Base-by-base conservation (phyloP, 306 rosid genomes). In the Citrullus amarus region DNA sequence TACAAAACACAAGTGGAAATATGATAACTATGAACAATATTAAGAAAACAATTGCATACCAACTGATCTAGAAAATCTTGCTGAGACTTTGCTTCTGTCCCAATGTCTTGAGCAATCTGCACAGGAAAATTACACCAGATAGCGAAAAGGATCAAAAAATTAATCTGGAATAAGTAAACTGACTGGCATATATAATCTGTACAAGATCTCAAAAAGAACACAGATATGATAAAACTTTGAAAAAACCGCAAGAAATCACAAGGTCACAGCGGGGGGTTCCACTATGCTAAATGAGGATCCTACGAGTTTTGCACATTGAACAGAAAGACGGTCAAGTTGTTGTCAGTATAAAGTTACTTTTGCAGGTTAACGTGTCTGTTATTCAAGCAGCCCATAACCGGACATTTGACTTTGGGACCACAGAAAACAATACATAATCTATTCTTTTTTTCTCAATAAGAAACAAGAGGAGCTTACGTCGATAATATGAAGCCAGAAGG, bases 81-180 rank as follows among this genome's bases (percentile, higher is more conserved):
- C 67, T 95, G 92, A 67, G 58, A 82, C 73, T 79, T 95, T 50
- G 89, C 96, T 88, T 91, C 97, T 41, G 88, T 72, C 20, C 93
- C 93, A 43, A 95, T 95, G 69, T 89, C 96, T 80, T 91, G 88
- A 56, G 98, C 98, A 79, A 95, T 94, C 98, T 95, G 93, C 86
- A 78, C 80, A 82, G 43, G 20, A 67, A 51, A 22, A 51, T 76
- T 6, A 50, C 28, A 56, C 65, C 39, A 56, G 62, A 50, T 51
- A 72, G 22, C 57, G 28, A 38, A 62, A 43, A 70, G 56, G 79
- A 54, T 13, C 22, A 17, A 54, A 32, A 32, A 22, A 11, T 39
- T 38, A 51, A 39, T 58, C 25, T 12, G 34, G 56, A 76, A 57
- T 28, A 48, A 50, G 44, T 28, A 72, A 50, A 72, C 44, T 2